A percentile compares a stretch with the other conserved stretches of the same genome.
Conservation (phyloP, 1,284 basidiomycete genomes). For the Apiotrichum brassicae region DNA sequence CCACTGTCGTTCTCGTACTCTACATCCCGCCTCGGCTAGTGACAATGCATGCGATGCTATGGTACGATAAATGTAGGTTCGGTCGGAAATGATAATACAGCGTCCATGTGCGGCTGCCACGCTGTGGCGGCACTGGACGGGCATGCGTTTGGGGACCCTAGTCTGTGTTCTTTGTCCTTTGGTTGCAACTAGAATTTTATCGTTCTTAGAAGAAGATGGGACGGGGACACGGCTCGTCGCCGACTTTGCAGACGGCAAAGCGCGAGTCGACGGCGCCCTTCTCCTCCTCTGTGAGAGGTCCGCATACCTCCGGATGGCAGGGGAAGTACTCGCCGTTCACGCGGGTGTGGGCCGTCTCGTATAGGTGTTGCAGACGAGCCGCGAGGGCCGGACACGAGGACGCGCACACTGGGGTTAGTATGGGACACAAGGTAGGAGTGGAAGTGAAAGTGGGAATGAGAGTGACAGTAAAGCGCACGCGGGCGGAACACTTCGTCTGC, state of each 20-base stretch:
- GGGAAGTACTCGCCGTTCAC: slow-evolving; percentile 39
- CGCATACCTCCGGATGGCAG: slow-evolving; percentile 40
- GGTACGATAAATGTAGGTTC: background rate
- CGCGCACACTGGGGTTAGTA: slow-evolving; percentile 31
- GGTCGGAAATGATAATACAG: background rate
- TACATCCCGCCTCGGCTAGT: background rate
- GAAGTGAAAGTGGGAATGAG: too few relatives aligned
- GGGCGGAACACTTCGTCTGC: too few relatives aligned
- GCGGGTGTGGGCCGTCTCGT: slow-evolving; percentile 41
- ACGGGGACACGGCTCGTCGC: slow-evolving; percentile 31
- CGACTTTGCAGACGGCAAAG: slow-evolving; percentile 25
- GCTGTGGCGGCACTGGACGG: background rate
- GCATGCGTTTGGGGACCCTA: background rate
- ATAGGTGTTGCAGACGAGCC: slow-evolving; percentile 35
- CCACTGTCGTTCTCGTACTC: too few relatives aligned
- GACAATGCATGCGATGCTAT: slow-evolving; percentile 3
- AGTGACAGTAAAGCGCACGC: too few relatives aligned
- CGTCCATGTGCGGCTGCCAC: background rate
- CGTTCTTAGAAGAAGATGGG: slow-evolving; percentile 38
- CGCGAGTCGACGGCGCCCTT: slow-evolving; percentile 37
- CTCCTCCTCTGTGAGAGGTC: slow-evolving; percentile 41
- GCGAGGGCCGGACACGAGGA: slow-evolving; percentile 39
- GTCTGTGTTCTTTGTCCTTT: background rate
- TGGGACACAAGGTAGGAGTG: too few relatives aligned
- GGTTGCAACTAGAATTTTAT: too few relatives aligned